These are phyloP conservation scores for Jatropha podagrica DNA, from an alignment of 441 rosid genomes.

Conservation along the genomic window DNA sequence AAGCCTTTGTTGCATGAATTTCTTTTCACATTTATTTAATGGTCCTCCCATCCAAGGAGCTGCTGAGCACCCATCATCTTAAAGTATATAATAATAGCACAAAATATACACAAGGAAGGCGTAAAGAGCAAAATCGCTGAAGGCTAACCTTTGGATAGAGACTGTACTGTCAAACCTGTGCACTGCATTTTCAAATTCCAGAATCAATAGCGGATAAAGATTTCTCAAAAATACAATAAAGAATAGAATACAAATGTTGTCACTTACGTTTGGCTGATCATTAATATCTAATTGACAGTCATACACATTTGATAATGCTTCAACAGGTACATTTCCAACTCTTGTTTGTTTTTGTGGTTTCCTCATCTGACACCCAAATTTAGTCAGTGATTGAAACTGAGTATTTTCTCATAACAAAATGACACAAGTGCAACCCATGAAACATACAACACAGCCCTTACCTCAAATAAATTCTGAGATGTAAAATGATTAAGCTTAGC, in stretches of 20 bases:
- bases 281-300: conserved; percentile 24
- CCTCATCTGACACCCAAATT: conserved; percentile 21
- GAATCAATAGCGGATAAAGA: conserved; percentile 9
- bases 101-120: conserved; percentile 4
- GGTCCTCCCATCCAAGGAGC: neutral
- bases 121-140: conserved; percentile 4
- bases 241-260: conserved; percentile 1
- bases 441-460: conserved; percentile 21
- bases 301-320: conserved; percentile 36
- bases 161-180: conserved; percentile 36
- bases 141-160: conserved; percentile 48
- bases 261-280: conserved; percentile 45
- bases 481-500: conserved; percentile 18
- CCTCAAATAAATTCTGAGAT: conserved; percentile 34
- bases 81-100: neutral
- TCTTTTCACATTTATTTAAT: neutral
- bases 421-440: conserved; percentile 10
- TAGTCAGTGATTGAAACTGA: neutral
- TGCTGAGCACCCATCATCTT: neutral
- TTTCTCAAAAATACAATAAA: conserved; percentile 2
- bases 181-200: conserved; percentile 42
- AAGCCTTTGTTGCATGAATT: neutral
- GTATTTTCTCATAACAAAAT: conserved; percentile 13
- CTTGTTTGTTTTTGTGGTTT: conserved; percentile 27
- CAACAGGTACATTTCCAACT: conserved; percentile 25